Conservation (phyloP, 2,329 filamentous ascomycete species). For the Tolypocladium nubicola region DNA sequence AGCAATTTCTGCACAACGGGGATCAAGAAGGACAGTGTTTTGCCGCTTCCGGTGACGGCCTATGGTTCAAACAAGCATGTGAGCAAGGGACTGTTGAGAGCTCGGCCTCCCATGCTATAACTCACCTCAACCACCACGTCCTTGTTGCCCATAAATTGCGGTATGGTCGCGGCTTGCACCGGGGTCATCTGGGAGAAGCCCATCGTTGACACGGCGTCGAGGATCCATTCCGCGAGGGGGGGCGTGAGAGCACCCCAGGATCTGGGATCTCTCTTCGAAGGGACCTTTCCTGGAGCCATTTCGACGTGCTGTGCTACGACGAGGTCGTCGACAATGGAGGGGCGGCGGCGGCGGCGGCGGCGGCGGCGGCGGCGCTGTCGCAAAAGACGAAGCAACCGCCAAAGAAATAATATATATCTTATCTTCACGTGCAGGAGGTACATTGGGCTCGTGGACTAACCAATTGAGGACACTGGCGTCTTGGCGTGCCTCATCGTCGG, state of each 20-base stretch:
- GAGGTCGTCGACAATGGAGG: background rate
- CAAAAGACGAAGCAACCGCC: background rate
- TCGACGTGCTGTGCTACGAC: background rate
- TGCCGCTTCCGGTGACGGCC: constrained; percentile 85
- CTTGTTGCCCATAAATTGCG: constrained; percentile 80
- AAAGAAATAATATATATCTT: constrained; percentile 14
- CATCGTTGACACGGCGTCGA: constrained; percentile 75
- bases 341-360: background rate
- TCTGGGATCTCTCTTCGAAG: constrained; percentile 34
- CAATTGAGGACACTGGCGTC: background rate
- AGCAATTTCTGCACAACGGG: constrained; percentile 76
- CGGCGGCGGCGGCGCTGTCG: background rate
- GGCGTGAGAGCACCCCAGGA: constrained; percentile 31
- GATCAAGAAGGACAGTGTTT: constrained; percentile 78
- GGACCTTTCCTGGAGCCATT: constrained; percentile 11
- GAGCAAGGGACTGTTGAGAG: background rate
- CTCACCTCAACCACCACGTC: constrained; percentile 78
- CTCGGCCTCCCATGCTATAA: background rate
- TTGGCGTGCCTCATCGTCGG: background rate
- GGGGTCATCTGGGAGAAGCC: constrained; percentile 84
- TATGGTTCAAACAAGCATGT: constrained; percentile 13
- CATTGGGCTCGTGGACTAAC: background rate
- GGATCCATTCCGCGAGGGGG: constrained; percentile 55
- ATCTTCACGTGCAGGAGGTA: constrained; percentile 17
- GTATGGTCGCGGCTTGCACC: constrained; percentile 86